Conservation (phyloP, 768 basidiomycete species). For the Boletus coccyginus region DNA sequence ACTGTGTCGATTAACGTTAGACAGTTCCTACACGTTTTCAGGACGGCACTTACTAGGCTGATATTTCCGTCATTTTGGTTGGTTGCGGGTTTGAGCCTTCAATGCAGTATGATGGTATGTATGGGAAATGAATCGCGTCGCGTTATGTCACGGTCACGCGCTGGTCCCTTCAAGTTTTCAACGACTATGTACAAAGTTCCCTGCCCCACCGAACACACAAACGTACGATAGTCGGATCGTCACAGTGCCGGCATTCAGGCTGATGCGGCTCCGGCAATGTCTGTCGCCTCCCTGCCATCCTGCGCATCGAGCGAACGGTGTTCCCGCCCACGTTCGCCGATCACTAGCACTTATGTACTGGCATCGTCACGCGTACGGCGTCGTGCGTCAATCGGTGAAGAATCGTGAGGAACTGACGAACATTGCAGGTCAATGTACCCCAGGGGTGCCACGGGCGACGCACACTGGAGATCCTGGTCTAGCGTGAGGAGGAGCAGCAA, state of each 20-base stretch:
- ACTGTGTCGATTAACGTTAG: slow-evolving; percentile 24
- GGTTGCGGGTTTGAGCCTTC: background rate
- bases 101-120: background rate
- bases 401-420: too few species aligned
- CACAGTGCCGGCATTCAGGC: background rate
- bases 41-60: slow-evolving; percentile 46
- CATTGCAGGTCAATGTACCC: too few species aligned
- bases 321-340: slow-evolving; percentile 43
- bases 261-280: background rate
- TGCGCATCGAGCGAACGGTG: slow-evolving; percentile 78
- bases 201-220: slow-evolving; percentile 11
- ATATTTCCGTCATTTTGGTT: slow-evolving; percentile 41
- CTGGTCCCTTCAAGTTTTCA: too few species aligned
- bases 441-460: too few species aligned
- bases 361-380: slow-evolving; percentile 47
- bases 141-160: slow-evolving; percentile 32
- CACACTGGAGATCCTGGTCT: too few species aligned
- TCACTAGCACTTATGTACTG: slow-evolving; percentile 33
- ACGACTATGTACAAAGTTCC: slow-evolving; percentile 29
- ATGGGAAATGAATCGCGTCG: slow-evolving; percentile 23
- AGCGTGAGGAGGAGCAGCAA: too few species aligned
- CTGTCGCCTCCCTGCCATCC: slow-evolving; percentile 50
- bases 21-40: background rate
- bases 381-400: slow-evolving; percentile 41
- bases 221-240: background rate